These are phyloP conservation scores for Scheffersomyces stipitis DNA, from an alignment of 805 yeast species.

Conservation along the genomic window DNA sequence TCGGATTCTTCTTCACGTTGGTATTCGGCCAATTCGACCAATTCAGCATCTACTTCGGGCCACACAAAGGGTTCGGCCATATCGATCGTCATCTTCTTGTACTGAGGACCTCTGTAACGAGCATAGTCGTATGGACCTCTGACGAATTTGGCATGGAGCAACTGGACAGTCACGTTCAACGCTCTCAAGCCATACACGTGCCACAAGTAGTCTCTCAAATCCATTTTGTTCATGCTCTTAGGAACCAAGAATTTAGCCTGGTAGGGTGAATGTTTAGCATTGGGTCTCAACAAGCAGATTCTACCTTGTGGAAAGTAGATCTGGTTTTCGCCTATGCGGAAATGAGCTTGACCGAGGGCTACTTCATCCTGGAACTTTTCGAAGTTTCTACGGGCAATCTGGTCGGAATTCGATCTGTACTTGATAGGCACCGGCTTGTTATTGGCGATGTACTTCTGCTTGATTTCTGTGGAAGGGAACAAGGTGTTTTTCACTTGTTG, in stretches of 20 bases:
- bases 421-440: conserved; percentile 46
- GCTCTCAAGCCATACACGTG: conserved; percentile 89
- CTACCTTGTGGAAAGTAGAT: conserved; percentile 86
- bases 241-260: conserved; percentile 97
- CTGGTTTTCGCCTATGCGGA: conserved; percentile 73
- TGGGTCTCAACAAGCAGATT: conserved; percentile 78
- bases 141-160: conserved; percentile 68
- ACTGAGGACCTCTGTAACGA: conserved; percentile 75
- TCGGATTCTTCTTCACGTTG: conserved; percentile 49
- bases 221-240: conserved; percentile 87
- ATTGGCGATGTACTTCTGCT: conserved; percentile 29
- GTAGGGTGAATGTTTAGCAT: conserved; percentile 95
- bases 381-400: conserved; percentile 37
- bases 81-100: conserved; percentile 95
- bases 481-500: conserved; percentile 41
- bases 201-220: conserved; percentile 89
- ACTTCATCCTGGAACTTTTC: conserved; percentile 50
- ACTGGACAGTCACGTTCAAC: conserved; percentile 80
- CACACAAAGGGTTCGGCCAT: conserved; percentile 94
- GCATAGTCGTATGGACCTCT: conserved; percentile 56
- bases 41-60: conserved; percentile 62
- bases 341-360: conserved; percentile 70
- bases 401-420: conserved; percentile 33
- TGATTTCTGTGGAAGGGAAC: conserved; percentile 38
- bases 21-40: conserved; percentile 31